These are phyloP conservation scores for Ceratocystis alfenasii DNA, from an alignment of 2,329 filamentous ascomycete genomes.

Conservation along the genomic window DNA sequence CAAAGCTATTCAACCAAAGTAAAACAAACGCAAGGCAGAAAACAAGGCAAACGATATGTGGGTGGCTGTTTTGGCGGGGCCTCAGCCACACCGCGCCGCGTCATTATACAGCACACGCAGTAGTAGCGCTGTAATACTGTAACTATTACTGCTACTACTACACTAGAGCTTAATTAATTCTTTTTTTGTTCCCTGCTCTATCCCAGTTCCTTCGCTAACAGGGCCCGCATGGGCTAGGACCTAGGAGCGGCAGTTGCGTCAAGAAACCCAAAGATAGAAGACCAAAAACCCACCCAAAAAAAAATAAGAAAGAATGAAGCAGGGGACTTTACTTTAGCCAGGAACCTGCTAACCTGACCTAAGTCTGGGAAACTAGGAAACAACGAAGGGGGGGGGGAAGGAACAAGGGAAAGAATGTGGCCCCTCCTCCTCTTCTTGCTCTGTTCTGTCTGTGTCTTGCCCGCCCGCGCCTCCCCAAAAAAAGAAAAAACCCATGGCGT, in stretches of 20 bases:
- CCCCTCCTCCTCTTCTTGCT: neutral
- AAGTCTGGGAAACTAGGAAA: neutral
- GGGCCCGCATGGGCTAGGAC: neutral
- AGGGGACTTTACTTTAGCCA: neutral
- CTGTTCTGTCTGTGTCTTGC: neutral
- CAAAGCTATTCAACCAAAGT: no score
- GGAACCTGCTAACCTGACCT: neutral
- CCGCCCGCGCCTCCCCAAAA: neutral
- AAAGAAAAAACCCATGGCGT: slow-evolving; percentile 9
- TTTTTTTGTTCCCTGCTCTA: neutral
- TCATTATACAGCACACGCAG: neutral
- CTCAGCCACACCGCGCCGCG: slow-evolving; percentile 4
- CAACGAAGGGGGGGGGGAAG: neutral
- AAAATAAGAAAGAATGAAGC: neutral
- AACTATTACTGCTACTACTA: neutral
- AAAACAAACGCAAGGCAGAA: neutral
- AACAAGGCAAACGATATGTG: neutral
- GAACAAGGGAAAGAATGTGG: neutral
- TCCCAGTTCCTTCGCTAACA: neutral
- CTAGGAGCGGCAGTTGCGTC: neutral
- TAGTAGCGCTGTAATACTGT: no score
- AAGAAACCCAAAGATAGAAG: neutral
- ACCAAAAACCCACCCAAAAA: neutral
- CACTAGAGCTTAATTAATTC: neutral
- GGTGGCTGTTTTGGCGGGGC: neutral